Evolutionary conservation across 2,329 filamentous ascomycete species (phyloP).

Genomic region (Botryosphaeria dothidea): DNA sequence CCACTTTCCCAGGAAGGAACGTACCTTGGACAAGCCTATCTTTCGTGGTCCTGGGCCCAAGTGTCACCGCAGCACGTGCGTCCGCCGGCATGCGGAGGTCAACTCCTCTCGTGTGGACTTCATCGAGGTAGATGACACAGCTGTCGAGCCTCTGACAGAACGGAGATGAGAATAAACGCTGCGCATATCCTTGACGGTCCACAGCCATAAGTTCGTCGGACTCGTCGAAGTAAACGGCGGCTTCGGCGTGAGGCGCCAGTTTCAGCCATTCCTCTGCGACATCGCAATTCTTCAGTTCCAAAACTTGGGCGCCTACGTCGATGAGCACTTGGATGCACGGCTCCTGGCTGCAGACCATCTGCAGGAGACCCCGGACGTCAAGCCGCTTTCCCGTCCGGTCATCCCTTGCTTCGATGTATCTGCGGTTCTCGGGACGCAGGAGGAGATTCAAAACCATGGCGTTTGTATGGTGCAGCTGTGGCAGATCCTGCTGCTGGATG

Average conservation of each 20-base stretch:
- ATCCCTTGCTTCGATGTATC: constrained; percentile 44
- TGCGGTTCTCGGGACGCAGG: constrained; percentile 52
- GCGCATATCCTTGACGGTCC: constrained; percentile 47
- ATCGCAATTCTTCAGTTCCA: constrained; percentile 54
- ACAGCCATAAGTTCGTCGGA: constrained; percentile 58
- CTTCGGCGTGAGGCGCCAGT: constrained; percentile 31
- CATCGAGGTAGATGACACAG: constrained; percentile 70
- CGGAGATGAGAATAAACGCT: constrained; percentile 59
- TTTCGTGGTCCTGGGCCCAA: constrained; percentile 67
- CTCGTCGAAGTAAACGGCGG: constrained; percentile 58
- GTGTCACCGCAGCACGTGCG: constrained; percentile 66
- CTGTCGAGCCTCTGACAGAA: constrained; percentile 57
- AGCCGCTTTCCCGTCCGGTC: constrained; percentile 6
- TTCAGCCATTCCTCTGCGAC: constrained; percentile 55
- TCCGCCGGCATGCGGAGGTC: constrained; percentile 62
- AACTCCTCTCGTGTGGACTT: constrained; percentile 69
- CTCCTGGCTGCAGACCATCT: constrained; percentile 34
- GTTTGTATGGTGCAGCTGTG: constrained; percentile 63
- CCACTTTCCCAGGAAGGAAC: constrained; percentile 24
- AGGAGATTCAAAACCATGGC: constrained; percentile 64
- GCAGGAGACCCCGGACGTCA: constrained; percentile 40
- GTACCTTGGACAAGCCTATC: constrained; percentile 68
- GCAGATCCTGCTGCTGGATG: constrained; percentile 58
- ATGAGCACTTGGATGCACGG: constrained; percentile 55
- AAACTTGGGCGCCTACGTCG: constrained; percentile 69